Evolutionary conservation across 2,329 filamentous ascomycete species (phyloP), one percentile per base, ranked within the genome.

Genomic region (Fusarium begoniae): DNA sequence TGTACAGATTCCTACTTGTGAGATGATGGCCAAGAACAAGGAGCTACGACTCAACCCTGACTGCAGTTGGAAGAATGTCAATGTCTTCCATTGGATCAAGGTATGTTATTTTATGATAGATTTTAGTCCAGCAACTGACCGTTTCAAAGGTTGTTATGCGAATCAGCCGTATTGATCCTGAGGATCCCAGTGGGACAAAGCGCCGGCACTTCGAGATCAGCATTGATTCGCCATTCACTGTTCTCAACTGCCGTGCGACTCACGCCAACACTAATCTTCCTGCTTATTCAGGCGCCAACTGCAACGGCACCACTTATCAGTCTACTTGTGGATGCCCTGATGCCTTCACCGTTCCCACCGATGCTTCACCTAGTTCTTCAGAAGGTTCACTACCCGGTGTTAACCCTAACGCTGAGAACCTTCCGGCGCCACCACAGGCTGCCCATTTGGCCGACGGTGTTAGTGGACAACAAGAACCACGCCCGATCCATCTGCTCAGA

Each of bases 81-180:
- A 96, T 78, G 95, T 98, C 61, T 94, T 94, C 80, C 95, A 98
- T 81, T 98, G 95, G 95, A 97, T 98, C 82, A 98, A 98, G 90
- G 94, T 94, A 84, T 72, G 87, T 79, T 14, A 10, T 24, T 28
- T 24, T 9, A 18, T 32, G n/a, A 47, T 30, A 8, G 37, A 6
- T n/a, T 32, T 44, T n/a, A 5, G 10, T n/a, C 43, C 18, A 40
- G 26, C 10, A 51, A 28, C 57, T 69, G 43, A 60, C n/a, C 13
- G 11, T 50, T 35, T 41, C 64, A 78, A 64, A 96, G 94, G 94
- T 98, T 79, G 94, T 98, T 70, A 94, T 98, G 90, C 92, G 95
- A 59, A 91, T 98, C 53, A 98, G 95, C 37, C 94, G 94, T 77
- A 86, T 93, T 20, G 95, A 98, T 77, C 89, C 91, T 44, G 90